Evolutionary conservation across 2,329 filamentous ascomycete genomes (phyloP).

Genomic region (Penicillium sp.): DNA sequence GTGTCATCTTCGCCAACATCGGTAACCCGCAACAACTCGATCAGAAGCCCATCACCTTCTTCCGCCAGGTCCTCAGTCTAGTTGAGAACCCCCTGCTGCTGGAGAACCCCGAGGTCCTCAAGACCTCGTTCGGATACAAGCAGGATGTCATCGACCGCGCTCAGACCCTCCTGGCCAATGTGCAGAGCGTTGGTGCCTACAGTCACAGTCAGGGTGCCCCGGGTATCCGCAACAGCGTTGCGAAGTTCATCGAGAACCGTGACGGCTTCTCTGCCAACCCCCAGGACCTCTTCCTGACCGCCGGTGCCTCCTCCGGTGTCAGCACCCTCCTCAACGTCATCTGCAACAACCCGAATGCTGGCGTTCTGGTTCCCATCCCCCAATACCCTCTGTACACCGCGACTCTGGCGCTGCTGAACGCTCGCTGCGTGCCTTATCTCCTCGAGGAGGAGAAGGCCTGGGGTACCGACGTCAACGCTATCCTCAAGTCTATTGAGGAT

Average conservation of each 20-base stretch:
- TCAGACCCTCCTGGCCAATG: slow-evolving; percentile 74
- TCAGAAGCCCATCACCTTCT: slow-evolving; percentile 99
- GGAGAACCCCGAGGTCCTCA: slow-evolving; percentile 77
- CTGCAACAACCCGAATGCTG: slow-evolving; percentile 73
- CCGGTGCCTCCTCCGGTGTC: slow-evolving; percentile 89
- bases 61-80: slow-evolving; percentile 91
- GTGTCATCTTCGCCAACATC: slow-evolving; percentile 96
- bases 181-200: slow-evolving; percentile 93
- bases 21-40: slow-evolving; percentile 98
- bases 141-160: slow-evolving; percentile 84
- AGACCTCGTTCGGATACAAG: slow-evolving; percentile 79
- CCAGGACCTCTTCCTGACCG: slow-evolving; percentile 84
- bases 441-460: slow-evolving; percentile 84
- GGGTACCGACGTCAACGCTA: slow-evolving; percentile 82
- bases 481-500: slow-evolving; percentile 71
- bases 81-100: slow-evolving; percentile 87
- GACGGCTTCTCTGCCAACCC: slow-evolving; percentile 85
- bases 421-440: slow-evolving; percentile 87
- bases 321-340: slow-evolving; percentile 91
- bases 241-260: slow-evolving; percentile 86
- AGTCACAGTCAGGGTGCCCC: slow-evolving; percentile 89
- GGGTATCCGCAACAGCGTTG: slow-evolving; percentile 83
- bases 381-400: slow-evolving; percentile 98
- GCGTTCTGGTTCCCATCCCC: slow-evolving; percentile 90
- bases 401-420: slow-evolving; percentile 81